Conservation (phyloP, 495 filamentous ascomycete species). For the Choiromyces venosus region DNA sequence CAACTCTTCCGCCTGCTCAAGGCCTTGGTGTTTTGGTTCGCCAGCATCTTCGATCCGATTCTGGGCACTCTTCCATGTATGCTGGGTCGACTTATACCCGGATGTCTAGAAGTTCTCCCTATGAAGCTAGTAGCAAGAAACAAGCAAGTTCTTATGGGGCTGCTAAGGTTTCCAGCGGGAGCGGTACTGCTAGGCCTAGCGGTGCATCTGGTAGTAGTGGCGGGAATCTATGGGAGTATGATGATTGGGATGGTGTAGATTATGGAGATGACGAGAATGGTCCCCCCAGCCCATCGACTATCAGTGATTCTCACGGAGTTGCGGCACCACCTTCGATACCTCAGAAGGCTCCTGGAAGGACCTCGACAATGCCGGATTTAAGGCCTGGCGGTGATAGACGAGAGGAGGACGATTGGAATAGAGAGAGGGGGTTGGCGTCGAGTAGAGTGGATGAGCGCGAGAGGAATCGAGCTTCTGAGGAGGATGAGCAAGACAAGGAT, state of each 20-base stretch:
- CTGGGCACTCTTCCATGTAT: conserved; percentile 73
- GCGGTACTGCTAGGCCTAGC: conserved; percentile 15
- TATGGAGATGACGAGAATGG: conserved; percentile 27
- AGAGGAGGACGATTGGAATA: conserved; percentile 23
- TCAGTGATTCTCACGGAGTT: conserved; percentile 8
- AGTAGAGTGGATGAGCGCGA: conserved; percentile 35
- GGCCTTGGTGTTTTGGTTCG: conserved; percentile 78
- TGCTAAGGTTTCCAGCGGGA: conserved; percentile 7
- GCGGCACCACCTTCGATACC: conserved; percentile 22
- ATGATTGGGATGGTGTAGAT: conserved; percentile 35
- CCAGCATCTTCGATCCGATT: conserved; percentile 77
- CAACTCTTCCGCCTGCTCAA: conserved; percentile 66
- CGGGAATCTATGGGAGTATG: conserved; percentile 41
- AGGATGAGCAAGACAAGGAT: conserved; percentile 38
- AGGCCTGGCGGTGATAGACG: conserved; percentile 23
- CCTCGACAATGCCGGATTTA: conserved; percentile 15
- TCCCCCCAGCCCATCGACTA: conserved; percentile 11
- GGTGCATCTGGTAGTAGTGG: conserved; percentile 36
- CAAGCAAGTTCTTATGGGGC: conserved; percentile 11
- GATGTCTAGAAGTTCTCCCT: conserved; percentile 31
- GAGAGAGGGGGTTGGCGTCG: conserved; percentile 23
- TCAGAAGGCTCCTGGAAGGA: conserved; percentile 16
- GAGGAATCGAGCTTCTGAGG: conserved; percentile 17
- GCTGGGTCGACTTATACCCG: conserved; percentile 43
- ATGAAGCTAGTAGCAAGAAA: conserved; percentile 22